Evolutionary conservation across 164 flowering plant genomes (phyloP).

Genomic region (Vitis amurensis): DNA sequence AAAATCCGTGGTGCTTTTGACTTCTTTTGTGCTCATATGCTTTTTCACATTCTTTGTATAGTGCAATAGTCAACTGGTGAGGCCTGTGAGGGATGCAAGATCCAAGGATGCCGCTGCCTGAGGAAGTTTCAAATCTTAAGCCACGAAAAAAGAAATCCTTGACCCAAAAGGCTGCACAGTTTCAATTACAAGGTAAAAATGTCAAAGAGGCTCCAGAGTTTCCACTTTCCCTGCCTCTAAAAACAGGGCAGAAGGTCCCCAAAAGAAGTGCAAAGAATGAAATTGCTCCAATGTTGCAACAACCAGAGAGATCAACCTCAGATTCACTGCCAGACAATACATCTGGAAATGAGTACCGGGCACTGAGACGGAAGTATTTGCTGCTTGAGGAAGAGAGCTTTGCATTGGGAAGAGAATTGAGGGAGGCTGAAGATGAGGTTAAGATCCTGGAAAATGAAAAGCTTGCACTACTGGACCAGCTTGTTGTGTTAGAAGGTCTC

Average conservation of each 20-base stretch:
- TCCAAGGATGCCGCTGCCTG: slow-evolving; percentile 30
- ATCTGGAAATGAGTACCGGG: slow-evolving; percentile 56
- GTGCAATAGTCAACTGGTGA: background rate
- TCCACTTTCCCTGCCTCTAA: slow-evolving; percentile 21
- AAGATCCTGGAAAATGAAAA: slow-evolving; percentile 75
- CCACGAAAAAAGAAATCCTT: slow-evolving; percentile 45
- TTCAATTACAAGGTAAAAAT: slow-evolving; percentile 35
- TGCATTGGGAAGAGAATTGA: slow-evolving; percentile 50
- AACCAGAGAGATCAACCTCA: slow-evolving; percentile 52
- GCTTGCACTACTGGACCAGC: slow-evolving; percentile 74
- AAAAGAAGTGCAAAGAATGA: slow-evolving; percentile 47
- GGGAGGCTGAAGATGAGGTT: slow-evolving; percentile 57
- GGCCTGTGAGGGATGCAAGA: slow-evolving; percentile 37
- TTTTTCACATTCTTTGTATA: background rate
- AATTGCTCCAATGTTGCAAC: slow-evolving; percentile 37
- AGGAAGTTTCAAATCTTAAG: slow-evolving; percentile 32
- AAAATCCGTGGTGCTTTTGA: no score
- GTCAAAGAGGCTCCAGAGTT: slow-evolving; percentile 21
- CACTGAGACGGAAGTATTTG: slow-evolving; percentile 72
- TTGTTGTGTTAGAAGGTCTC: slow-evolving; percentile 89
- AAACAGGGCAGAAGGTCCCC: slow-evolving; percentile 32
- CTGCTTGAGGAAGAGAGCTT: slow-evolving; percentile 78
- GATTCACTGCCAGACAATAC: slow-evolving; percentile 63
- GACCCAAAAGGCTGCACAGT: slow-evolving; percentile 19
- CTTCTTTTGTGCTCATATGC: background rate